Evolutionary conservation across 2,329 filamentous ascomycete species (phyloP).

Genomic region (Trichoderma breve): DNA sequence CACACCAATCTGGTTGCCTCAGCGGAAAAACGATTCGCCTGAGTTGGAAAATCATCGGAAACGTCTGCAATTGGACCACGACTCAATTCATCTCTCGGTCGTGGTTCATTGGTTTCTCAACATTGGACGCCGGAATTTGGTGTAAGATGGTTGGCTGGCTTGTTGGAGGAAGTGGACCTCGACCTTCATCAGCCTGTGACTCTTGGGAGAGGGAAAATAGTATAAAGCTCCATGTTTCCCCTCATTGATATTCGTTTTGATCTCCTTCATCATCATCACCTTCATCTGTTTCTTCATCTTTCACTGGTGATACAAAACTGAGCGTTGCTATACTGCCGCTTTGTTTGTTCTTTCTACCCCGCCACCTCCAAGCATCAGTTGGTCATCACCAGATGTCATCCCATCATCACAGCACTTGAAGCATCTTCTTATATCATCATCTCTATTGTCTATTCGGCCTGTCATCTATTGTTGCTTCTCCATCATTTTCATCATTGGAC

Average conservation of each 20-base stretch:
- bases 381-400: not conserved
- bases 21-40: not conserved
- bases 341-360: not conserved
- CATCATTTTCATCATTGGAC: not conserved
- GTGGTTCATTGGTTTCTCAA: not conserved
- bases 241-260: not conserved
- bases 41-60: not conserved
- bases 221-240: not conserved
- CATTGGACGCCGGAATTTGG: not conserved
- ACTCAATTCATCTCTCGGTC: not conserved
- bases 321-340: not conserved
- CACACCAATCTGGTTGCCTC: not conserved
- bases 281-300: not conserved
- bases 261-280: not conserved
- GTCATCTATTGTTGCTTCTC: not conserved
- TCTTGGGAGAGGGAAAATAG: not conserved
- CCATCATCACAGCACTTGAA: not conserved
- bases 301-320: not conserved
- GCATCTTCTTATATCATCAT: not conserved
- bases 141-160: not conserved
- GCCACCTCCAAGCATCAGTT: not conserved
- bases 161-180: not conserved
- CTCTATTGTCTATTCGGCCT: not conserved
- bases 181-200: not conserved
- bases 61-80: not conserved